A percentile compares a stretch with the other conserved stretches of the same genome.
Evolutionary conservation across 192 early-diverging fungal species (phyloP).

Genomic region (Coemansia aciculifera): DNA sequence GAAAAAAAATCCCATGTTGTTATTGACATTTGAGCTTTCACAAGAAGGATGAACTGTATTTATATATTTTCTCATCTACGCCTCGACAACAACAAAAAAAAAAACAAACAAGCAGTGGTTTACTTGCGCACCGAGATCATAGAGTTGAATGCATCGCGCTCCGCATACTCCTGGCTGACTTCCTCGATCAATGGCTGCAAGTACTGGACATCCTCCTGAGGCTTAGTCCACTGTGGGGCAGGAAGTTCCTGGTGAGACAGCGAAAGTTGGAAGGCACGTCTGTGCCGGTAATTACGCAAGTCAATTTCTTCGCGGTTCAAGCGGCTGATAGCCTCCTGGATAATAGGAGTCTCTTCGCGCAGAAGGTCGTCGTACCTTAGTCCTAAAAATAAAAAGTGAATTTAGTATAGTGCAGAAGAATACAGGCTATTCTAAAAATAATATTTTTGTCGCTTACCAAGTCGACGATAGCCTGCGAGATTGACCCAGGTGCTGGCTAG

Average conservation of each 20-base stretch:
- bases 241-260: constrained; percentile 71
- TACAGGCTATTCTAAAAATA: background rate
- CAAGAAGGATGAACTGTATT: background rate
- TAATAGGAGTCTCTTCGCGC: constrained; percentile 78
- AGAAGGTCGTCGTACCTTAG: constrained; percentile 90
- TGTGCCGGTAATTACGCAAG: constrained; percentile 78
- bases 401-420: constrained; percentile 16
- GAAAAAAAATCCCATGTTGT: background rate
- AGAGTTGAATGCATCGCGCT: constrained; percentile 73
- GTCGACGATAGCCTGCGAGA: constrained; percentile 68
- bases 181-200: constrained; percentile 77
- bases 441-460: constrained; percentile 57
- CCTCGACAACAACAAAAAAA: background rate
- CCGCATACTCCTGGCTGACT: constrained; percentile 77
- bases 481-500: constrained; percentile 66
- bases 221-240: constrained; percentile 70
- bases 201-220: constrained; percentile 82
- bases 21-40: background rate
- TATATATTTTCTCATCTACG: background rate
- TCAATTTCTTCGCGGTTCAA: constrained; percentile 67
- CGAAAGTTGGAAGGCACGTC: constrained; percentile 75
- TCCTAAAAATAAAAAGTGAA: constrained; percentile 51
- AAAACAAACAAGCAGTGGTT: constrained; percentile 1
- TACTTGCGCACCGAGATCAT: constrained; percentile 47
- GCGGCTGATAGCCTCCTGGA: constrained; percentile 80